A percentile compares a stretch with the other conserved stretches of the same genome.
Evolutionary conservation across 2,329 filamentous ascomycete species (phyloP).

Genomic region (Rhynchosporium graminicola): DNA sequence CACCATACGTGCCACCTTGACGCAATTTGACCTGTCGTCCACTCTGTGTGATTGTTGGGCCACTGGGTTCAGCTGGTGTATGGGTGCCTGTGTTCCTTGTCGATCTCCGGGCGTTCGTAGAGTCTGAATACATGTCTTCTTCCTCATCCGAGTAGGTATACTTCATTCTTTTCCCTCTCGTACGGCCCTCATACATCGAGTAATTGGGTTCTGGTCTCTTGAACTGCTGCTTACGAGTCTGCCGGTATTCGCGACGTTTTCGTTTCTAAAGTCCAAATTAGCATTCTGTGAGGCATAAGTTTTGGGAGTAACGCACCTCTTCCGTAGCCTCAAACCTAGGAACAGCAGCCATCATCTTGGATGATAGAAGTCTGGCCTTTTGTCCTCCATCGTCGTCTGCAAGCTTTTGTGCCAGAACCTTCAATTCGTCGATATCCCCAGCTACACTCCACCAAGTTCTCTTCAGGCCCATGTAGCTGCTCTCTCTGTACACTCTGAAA

Average conservation of each 20-base stretch:
- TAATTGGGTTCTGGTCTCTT: constrained; percentile 84
- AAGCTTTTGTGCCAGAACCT: constrained; percentile 72
- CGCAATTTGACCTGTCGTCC: constrained; percentile 77
- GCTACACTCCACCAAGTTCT: constrained; percentile 92
- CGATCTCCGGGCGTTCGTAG: constrained; percentile 63
- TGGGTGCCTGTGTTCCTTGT: constrained; percentile 72
- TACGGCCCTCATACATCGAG: constrained; percentile 93
- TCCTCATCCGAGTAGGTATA: constrained; percentile 96
- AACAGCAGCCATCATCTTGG: constrained; percentile 76
- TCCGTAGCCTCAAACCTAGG: constrained; percentile 92
- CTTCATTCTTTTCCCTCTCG: constrained; percentile 91
- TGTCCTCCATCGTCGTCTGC: constrained; percentile 75
- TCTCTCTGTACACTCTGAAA: constrained; percentile 92
- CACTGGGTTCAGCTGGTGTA: constrained; percentile 68
- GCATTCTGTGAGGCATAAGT: background rate
- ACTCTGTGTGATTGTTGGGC: constrained; percentile 74
- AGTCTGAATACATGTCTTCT: constrained; percentile 64
- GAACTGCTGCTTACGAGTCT: constrained; percentile 74
- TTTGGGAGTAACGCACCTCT: constrained; percentile 61
- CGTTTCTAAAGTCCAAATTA: constrained; percentile 68
- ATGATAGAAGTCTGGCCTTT: constrained; percentile 74
- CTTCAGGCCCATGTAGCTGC: constrained; percentile 75
- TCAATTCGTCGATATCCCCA: constrained; percentile 84
- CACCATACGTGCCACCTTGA: constrained; percentile 56
- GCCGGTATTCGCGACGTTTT: constrained; percentile 86